phyloP scores from a whole-genome alignment of 2,329 filamentous ascomycete species.

The Westerdykella sp. region DNA sequence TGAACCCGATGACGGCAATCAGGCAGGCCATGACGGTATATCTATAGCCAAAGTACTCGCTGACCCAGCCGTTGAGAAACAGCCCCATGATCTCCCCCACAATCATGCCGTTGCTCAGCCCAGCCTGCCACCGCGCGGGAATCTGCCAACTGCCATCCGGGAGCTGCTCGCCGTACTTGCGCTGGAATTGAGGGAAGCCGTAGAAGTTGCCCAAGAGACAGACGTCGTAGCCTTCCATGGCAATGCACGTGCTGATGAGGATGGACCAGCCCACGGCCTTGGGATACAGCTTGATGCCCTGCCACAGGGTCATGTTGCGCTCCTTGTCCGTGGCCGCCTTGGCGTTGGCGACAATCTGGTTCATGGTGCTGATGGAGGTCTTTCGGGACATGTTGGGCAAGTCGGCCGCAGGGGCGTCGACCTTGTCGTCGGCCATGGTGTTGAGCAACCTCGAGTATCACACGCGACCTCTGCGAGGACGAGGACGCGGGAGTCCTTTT shows the following conservation, averaged over 20 bases:
- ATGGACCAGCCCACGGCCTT: constrained; percentile 81
- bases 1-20: constrained; percentile 39
- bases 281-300: constrained; percentile 77
- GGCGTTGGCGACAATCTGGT: constrained; percentile 37
- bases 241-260: constrained; percentile 82
- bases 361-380: constrained; percentile 11
- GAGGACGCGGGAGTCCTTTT: too few species aligned
- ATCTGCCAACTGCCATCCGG: constrained; percentile 40
- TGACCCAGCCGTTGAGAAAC: constrained; percentile 43
- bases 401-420: too few species aligned
- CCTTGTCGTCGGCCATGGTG: too few species aligned
- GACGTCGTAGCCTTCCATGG: constrained; percentile 87
- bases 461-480: too few species aligned
- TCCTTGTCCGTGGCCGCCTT: constrained; percentile 44
- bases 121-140: constrained; percentile 43
- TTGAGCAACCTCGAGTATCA: too few species aligned
- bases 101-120: constrained; percentile 43
- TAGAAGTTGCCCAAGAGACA: constrained; percentile 77
- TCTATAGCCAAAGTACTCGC: constrained; percentile 44
- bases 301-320: constrained; percentile 52
- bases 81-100: constrained; percentile 44
- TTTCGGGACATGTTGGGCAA: constrained; percentile 1
- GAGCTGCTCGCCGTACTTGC: constrained; percentile 40
- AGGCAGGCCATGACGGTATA: constrained; percentile 43
- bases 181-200: constrained; percentile 44